Conservation (phyloP, 345 rosid species). For the Combretum micranthum region DNA sequence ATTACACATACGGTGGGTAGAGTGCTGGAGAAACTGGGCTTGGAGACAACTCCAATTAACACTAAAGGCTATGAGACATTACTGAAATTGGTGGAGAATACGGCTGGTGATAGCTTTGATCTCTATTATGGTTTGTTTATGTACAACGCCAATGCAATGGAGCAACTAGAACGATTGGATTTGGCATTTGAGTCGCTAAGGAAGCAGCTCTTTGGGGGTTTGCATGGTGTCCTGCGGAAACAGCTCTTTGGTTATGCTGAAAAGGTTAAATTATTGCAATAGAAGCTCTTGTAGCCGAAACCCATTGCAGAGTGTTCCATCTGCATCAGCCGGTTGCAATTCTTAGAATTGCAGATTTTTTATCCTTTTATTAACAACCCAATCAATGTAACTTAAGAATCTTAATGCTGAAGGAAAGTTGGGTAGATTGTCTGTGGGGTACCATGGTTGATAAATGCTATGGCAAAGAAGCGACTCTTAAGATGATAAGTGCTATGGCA, state of each 20-base stretch:
- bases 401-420: no score
- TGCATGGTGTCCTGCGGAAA: constrained; percentile 46
- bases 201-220: constrained; percentile 62
- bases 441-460: no score
- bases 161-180: constrained; percentile 69
- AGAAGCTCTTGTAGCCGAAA: constrained; percentile 13
- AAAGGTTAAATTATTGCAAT: constrained; percentile 10
- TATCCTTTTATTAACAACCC: not conserved
- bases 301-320: no score
- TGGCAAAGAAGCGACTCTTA: no score
- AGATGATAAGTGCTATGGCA: no score
- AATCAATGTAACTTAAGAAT: no score
- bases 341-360: not conserved
- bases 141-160: constrained; percentile 80
- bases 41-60: constrained; percentile 57
- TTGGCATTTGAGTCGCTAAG: constrained; percentile 59
- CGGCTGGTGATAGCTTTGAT: constrained; percentile 80
- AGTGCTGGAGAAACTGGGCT: constrained; percentile 51
- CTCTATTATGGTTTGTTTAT: constrained; percentile 70
- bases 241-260: constrained; percentile 43
- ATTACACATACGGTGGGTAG: constrained; percentile 77
- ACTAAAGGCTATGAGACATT: constrained; percentile 72
- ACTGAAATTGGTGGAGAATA: constrained; percentile 71
- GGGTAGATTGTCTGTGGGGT: no score
- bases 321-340: constrained; percentile 2